These are phyloP conservation scores for Phlyctochytrium planicorne DNA, from an alignment of 192 early-diverging fungal genomes.

Conservation along the genomic window DNA sequence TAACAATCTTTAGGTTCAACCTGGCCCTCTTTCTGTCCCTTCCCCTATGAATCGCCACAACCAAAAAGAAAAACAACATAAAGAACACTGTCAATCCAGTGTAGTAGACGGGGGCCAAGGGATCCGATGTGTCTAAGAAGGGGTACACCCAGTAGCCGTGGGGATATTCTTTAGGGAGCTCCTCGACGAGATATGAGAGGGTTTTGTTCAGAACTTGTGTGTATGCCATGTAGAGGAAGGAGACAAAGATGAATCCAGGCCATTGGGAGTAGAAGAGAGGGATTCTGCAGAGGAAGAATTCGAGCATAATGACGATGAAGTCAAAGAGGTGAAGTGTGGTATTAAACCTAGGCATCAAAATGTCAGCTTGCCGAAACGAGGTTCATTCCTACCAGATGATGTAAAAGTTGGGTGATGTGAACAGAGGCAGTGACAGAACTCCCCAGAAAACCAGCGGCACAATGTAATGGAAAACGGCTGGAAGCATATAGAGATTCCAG, in stretches of 20 bases:
- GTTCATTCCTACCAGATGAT: not conserved
- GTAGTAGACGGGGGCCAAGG: constrained; percentile 24
- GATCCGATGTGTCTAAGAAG: constrained; percentile 33
- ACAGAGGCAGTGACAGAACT: constrained; percentile 16
- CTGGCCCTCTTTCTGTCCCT: not conserved
- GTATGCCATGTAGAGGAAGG: constrained; percentile 26
- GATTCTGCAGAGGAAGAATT: constrained; percentile 25
- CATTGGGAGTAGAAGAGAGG: constrained; percentile 30
- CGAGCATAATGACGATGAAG: constrained; percentile 32
- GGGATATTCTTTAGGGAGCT: constrained; percentile 9
- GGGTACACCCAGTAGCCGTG: constrained; percentile 38
- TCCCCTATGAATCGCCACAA: not conserved
- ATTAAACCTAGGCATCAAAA: constrained; percentile 11
- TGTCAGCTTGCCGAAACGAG: not conserved
- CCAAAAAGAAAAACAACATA: constrained; percentile 14
- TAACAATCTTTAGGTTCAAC: not conserved
- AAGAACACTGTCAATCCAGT: constrained; percentile 23
- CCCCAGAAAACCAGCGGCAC: constrained; percentile 34
- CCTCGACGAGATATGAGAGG: not conserved
- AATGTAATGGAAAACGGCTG: constrained; percentile 30
- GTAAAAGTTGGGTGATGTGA: constrained; percentile 4
- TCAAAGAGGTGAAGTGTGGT: constrained; percentile 27
- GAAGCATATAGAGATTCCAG: constrained; percentile 30
- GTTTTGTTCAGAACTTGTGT: constrained; percentile 26
- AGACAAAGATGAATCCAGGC: constrained; percentile 12